A percentile compares a stretch with the other conserved stretches of the same genome.
phyloP scores from a whole-genome alignment of 768 basidiomycete genomes.

The Peribolospora baueri region DNA sequence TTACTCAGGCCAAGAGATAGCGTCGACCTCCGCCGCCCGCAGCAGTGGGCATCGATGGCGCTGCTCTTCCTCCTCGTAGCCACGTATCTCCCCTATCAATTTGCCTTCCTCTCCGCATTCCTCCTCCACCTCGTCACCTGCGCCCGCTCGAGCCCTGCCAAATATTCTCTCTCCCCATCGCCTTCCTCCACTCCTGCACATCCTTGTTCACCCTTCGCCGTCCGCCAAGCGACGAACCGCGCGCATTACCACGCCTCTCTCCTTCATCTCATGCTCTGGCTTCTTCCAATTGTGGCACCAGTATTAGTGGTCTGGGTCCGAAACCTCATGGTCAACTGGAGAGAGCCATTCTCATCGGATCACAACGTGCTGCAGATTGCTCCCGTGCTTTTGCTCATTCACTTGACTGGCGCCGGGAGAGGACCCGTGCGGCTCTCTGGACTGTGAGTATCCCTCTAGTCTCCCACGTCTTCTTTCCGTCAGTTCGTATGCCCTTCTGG shows the following conservation, averaged over 20 bases:
- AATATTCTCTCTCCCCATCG: neutral
- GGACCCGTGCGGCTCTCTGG: neutral
- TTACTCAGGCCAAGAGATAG: neutral
- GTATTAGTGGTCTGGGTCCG: slow-evolving; percentile 73
- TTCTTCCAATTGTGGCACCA: slow-evolving; percentile 51
- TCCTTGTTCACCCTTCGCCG: too few species aligned
- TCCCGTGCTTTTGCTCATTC: slow-evolving; percentile 4
- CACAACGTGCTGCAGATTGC: slow-evolving; percentile 23
- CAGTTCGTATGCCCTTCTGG: slow-evolving; percentile 14
- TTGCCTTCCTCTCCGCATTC: slow-evolving; percentile 66
- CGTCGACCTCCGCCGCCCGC: neutral
- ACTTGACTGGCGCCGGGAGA: neutral
- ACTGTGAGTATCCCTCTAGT: neutral
- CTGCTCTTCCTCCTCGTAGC: slow-evolving; percentile 42
- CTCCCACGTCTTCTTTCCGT: slow-evolving; percentile 11
- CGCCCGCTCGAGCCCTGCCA: slow-evolving; percentile 9
- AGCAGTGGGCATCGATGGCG: slow-evolving; percentile 22
- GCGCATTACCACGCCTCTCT: slow-evolving; percentile 17
- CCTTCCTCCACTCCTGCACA: neutral
- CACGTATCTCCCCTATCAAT: slow-evolving; percentile 69
- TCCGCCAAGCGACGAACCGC: neutral
- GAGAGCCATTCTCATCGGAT: slow-evolving; percentile 57
- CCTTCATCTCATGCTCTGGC: slow-evolving; percentile 51
- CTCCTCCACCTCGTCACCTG: slow-evolving; percentile 50
- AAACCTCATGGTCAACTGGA: slow-evolving; percentile 51